These are phyloP conservation scores for Pyrenochaeta sp. DNA, from an alignment of 2,329 filamentous ascomycete genomes.

Conservation along the genomic window DNA sequence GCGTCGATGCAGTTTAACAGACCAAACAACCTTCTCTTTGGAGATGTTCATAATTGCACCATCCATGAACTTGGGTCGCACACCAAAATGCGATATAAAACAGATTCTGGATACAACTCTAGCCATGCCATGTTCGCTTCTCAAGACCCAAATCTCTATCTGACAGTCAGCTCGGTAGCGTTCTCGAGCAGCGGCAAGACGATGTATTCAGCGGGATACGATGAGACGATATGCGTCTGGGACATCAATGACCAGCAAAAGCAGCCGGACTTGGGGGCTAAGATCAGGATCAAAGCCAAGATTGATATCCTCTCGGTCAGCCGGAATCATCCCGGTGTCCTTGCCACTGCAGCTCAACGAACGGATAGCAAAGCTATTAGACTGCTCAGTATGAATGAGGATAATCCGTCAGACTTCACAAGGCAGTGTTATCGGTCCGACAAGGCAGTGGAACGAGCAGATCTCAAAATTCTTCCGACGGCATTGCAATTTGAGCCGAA, in stretches of 20 bases:
- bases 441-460: conserved; percentile 37
- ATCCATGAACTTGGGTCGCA: conserved; percentile 65
- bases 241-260: conserved; percentile 39
- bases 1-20: conserved; percentile 68
- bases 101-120: conserved; percentile 51
- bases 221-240: conserved; percentile 57
- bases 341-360: conserved; percentile 59
- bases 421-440: conserved; percentile 33
- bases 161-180: conserved; percentile 62
- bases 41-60: conserved; percentile 51
- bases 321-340: conserved; percentile 30
- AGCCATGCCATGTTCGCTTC: conserved; percentile 55
- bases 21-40: conserved; percentile 64
- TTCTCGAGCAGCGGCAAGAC: conserved; percentile 57
- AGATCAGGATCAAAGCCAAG: conserved; percentile 54
- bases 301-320: conserved; percentile 62
- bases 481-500: conserved; percentile 42
- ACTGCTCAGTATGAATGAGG: conserved; percentile 32
- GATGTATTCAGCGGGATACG: conserved; percentile 64
- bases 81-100: conserved; percentile 51
- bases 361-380: conserved; percentile 43
- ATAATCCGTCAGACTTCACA: conserved; percentile 13
- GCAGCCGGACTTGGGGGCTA: conserved; percentile 25
- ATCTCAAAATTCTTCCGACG: conserved; percentile 39
- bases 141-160: conserved; percentile 62